Evolutionary conservation across 176 grass and related monocot species (phyloP), one percentile per base, ranked within the genome.

Genomic region (Miscanthus lutarioriparius): DNA sequence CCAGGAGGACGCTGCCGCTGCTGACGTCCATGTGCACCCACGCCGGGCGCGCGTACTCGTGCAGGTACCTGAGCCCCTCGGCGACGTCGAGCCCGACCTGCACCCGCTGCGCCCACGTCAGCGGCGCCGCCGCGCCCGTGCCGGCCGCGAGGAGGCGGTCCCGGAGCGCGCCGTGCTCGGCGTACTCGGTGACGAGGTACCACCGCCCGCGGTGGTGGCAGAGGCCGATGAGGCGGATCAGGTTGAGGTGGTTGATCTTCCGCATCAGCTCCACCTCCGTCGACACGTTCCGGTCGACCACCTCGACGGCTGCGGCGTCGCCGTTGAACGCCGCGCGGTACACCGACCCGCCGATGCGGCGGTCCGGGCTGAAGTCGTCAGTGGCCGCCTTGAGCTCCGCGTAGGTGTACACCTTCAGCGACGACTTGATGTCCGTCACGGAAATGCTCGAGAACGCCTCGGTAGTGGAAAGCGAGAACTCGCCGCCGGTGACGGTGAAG

Each of bases 1-100:
- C 87, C 14, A 94, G 89, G 38, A 97, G 83, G 25, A 97, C 62
- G 86, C 72, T 87, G 64, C 76, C 83, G 66, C 80, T 83, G 43
- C 63, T 85, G 3, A 97, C 83, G 58, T 92, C 92, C 89, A 92
- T 97, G 85, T 97, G 94, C n/a, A 94, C 94, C 72, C 90, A 89
- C 25, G 86, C 38, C 9, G 92, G 92, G 0, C 81, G 43, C 20
- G 87, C 69, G 80, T 92, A 92, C 64, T 82, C 80, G 88, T 97
- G 92, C 65, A 97, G 92, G 76, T 97, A 97, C 53, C 83, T 13
- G 54, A 97, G 88, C 37, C 92, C 92, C 39, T 88, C 87, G 23
- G 92, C 94, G 10, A 94, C 75, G 87, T 94, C 92, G 2, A 94
- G 38, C 3, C 83, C 86, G 0, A 97, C 32, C 82, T 86, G 92